Evolutionary conservation across 2,329 filamentous ascomycete genomes (phyloP), one percentile per base, ranked within the genome.

Genomic region (Elsinoe perseae): DNA sequence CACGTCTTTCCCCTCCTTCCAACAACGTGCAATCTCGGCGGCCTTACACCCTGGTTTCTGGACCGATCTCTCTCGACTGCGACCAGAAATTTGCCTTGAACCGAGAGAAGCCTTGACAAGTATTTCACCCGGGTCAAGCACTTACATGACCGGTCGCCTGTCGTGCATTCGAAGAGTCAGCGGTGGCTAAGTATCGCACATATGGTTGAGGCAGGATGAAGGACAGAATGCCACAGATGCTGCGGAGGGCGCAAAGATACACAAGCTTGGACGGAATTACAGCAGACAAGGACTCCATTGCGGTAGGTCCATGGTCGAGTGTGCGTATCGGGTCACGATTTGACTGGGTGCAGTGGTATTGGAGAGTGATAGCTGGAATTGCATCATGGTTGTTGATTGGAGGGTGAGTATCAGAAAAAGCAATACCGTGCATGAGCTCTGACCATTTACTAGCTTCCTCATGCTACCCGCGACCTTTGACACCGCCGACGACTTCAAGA

Each of bases 401-500:
- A 65, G 75, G 75, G 71, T 75, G 65, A 56, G 72, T 65, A 6
- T 46, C 27, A 8, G n/a, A 52, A 34, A 52, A 36, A 32, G 20
- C 9, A 32, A 25, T 30, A 32, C n/a, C 21, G 21, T 23, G 38
- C n/a, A 50, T 64, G 48, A 64, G 54, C 53, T 43, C 53, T 43
- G n/a, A 46, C 42, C 40, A n/a, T 18, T 57, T 36, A 54, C 38
- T 56, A 76, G 75, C 53, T 78, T 74, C 63, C 69, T 79, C 30
- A 74, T 78, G 56, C 68, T 78, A 18, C 74, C 75, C 5, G 69
- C 71, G 23, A 72, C 76, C 54, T 78, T 75, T 63, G 71, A 74
- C 50, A 66, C 65, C 21, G 61, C 71, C 14, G 50, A 65, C 8
- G 59, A 72, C 32, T 66, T 77, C 23, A 69, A 69, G 53, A 67